These are phyloP conservation scores for Zalaria obscura DNA, from an alignment of 2,329 filamentous ascomycete species.

Conservation along the genomic window DNA sequence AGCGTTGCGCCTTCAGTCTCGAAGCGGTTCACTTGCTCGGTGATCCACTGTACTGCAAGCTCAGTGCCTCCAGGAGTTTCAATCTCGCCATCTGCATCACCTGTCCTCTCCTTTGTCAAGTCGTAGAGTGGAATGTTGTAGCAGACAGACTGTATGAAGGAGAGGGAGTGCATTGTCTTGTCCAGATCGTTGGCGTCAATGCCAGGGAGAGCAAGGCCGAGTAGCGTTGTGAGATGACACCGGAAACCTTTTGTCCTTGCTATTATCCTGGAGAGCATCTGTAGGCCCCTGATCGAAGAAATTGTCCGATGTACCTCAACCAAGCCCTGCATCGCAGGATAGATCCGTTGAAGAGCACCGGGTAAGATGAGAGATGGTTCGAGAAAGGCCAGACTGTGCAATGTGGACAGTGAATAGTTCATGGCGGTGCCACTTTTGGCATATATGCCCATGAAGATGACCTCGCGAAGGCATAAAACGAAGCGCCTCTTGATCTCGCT, in stretches of 20 bases:
- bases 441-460: conserved; percentile 96
- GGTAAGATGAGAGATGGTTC: conserved; percentile 87
- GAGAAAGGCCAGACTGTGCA: conserved; percentile 79
- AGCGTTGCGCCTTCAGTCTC: conserved; percentile 76
- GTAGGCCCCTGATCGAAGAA: conserved; percentile 79
- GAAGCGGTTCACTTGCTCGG: conserved; percentile 85
- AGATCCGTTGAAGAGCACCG: conserved; percentile 87
- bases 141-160: conserved; percentile 88
- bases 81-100: conserved; percentile 18
- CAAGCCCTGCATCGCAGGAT: conserved; percentile 88
- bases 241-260: conserved; percentile 88
- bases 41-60: conserved; percentile 84
- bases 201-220: conserved; percentile 85
- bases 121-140: conserved; percentile 92
- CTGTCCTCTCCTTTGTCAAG: conserved; percentile 44
- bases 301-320: conserved; percentile 96
- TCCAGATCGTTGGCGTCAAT: conserved; percentile 96
- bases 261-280: conserved; percentile 86
- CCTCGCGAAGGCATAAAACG: conserved; percentile 75
- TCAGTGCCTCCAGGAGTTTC: conserved; percentile 23
- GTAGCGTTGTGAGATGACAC: conserved; percentile 83
- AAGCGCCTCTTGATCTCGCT: conserved; percentile 75
- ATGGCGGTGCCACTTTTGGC: conserved; percentile 88
- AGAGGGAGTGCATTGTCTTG: conserved; percentile 87
- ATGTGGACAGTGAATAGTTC: conserved; percentile 76